Evolutionary conservation across 2,329 filamentous ascomycete genomes (phyloP).

Genomic region (Beauveria caledonica): DNA sequence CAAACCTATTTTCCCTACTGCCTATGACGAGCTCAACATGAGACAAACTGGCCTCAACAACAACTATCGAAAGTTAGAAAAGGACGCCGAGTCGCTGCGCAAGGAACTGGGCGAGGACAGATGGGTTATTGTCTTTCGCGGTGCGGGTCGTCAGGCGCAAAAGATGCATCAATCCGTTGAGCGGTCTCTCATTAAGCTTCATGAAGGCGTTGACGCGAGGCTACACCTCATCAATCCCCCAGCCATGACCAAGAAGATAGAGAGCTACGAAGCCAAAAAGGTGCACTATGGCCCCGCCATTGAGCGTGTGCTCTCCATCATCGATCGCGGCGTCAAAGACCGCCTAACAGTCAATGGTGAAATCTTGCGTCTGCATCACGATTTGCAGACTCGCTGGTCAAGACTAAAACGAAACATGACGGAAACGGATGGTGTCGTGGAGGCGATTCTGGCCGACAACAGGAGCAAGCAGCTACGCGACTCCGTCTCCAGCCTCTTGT

Average conservation of each 20-base stretch:
- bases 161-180: slow-evolving; percentile 97
- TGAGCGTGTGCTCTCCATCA: slow-evolving; percentile 81
- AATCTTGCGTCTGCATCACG: slow-evolving; percentile 75
- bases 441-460: slow-evolving; percentile 58
- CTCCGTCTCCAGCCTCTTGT: slow-evolving; percentile 86
- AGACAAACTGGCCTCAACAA: slow-evolving; percentile 66
- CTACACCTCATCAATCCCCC: slow-evolving; percentile 65
- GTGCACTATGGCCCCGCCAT: slow-evolving; percentile 90
- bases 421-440: slow-evolving; percentile 66
- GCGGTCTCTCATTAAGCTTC: slow-evolving; percentile 73
- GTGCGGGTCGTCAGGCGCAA: slow-evolving; percentile 81
- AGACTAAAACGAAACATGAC: slow-evolving; percentile 67
- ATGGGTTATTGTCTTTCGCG: slow-evolving; percentile 92
- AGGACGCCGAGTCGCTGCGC: slow-evolving; percentile 79
- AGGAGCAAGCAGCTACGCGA: slow-evolving; percentile 74
- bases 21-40: slow-evolving; percentile 79
- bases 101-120: slow-evolving; percentile 91
- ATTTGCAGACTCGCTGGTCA: slow-evolving; percentile 78
- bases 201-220: slow-evolving; percentile 67
- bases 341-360: slow-evolving; percentile 95
- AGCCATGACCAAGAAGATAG: slow-evolving; percentile 70
- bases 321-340: slow-evolving; percentile 91
- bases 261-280: slow-evolving; percentile 92
- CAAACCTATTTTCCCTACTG: slow-evolving; percentile 72
- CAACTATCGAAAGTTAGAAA: slow-evolving; percentile 81